Evolutionary conservation across 129 eudicot species (phyloP).

Genomic region (Solidago caesia): DNA sequence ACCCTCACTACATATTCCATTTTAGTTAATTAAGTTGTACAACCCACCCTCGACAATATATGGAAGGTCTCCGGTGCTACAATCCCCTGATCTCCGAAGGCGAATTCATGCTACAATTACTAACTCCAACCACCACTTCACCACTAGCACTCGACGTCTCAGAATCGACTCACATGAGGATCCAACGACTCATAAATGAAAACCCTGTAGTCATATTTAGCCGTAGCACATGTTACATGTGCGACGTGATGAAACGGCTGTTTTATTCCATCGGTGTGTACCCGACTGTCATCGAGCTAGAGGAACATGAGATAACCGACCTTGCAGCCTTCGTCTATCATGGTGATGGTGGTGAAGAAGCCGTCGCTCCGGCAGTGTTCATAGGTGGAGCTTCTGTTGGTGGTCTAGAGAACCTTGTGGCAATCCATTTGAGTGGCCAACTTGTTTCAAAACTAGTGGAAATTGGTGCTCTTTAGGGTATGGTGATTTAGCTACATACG

Average conservation of each 20-base stretch:
- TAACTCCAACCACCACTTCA: constrained; percentile 47
- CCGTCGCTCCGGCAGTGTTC: constrained; percentile 38
- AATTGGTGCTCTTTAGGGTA: constrained; percentile 55
- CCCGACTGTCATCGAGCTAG: constrained; percentile 75
- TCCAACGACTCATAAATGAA: constrained; percentile 65
- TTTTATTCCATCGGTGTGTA: constrained; percentile 62
- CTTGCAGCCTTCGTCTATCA: constrained; percentile 18
- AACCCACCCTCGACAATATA: not conserved
- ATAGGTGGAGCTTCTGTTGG: constrained; percentile 71
- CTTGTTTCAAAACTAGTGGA: constrained; percentile 66
- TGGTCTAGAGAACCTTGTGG: constrained; percentile 69
- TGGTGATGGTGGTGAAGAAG: not conserved
- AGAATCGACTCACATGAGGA: constrained; percentile 57
- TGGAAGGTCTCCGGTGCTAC: constrained; percentile 46
- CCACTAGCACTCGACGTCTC: constrained; percentile 53
- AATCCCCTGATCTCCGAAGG: constrained; percentile 24
- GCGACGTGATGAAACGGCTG: constrained; percentile 74
- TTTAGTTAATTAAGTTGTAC: not conserved
- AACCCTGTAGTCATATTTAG: constrained; percentile 71
- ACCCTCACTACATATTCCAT: not conserved
- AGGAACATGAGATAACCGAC: constrained; percentile 63
- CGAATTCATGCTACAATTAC: constrained; percentile 60
- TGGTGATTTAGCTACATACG: constrained; percentile 8
- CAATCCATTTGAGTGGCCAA: constrained; percentile 52
- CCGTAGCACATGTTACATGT: constrained; percentile 71